Evolutionary conservation across 179 eudicot genomes (phyloP).

Genomic region (Corrigiola litoralis): DNA sequence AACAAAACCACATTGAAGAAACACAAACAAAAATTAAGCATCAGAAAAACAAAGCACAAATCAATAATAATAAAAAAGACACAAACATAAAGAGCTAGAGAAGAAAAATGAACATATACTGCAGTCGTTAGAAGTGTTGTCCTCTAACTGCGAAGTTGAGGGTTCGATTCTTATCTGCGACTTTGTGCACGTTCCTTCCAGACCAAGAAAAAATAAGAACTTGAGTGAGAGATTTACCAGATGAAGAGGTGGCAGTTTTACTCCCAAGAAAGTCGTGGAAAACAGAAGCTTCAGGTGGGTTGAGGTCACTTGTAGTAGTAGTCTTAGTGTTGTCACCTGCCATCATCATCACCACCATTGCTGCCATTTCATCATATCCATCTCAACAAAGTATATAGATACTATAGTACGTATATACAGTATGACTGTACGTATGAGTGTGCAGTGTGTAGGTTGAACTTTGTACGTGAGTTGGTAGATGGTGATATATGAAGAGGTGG

Average conservation of each 20-base stretch:
- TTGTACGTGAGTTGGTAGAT: not conserved
- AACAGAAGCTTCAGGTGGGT: constrained; percentile 19
- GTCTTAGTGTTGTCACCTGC: constrained; percentile 19
- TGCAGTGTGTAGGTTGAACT: too few relatives aligned
- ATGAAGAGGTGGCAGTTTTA: constrained; percentile 19
- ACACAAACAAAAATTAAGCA: not conserved
- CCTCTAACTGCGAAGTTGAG: not conserved
- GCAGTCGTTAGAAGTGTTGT: too few relatives aligned
- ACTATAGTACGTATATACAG: not conserved
- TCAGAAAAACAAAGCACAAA: not conserved
- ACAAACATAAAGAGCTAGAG: too few relatives aligned
- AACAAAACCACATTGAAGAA: constrained; percentile 1
- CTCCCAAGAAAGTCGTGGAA: constrained; percentile 60
- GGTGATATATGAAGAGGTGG: not conserved
- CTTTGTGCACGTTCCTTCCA: too few relatives aligned
- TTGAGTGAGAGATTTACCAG: constrained; percentile 31
- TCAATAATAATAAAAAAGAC: not conserved
- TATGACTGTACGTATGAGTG: too few relatives aligned
- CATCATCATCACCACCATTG: constrained; percentile 12
- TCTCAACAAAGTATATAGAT: not conserved
- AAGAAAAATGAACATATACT: too few relatives aligned
- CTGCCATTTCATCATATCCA: constrained; percentile 7
- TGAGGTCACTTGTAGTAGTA: constrained; percentile 7
- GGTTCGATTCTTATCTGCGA: too few relatives aligned
- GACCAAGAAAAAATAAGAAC: constrained; percentile 16